A percentile compares a stretch with the other conserved stretches of the same genome.
phyloP scores from a whole-genome alignment of 441 rosid genomes.

The Geranium incanum region DNA sequence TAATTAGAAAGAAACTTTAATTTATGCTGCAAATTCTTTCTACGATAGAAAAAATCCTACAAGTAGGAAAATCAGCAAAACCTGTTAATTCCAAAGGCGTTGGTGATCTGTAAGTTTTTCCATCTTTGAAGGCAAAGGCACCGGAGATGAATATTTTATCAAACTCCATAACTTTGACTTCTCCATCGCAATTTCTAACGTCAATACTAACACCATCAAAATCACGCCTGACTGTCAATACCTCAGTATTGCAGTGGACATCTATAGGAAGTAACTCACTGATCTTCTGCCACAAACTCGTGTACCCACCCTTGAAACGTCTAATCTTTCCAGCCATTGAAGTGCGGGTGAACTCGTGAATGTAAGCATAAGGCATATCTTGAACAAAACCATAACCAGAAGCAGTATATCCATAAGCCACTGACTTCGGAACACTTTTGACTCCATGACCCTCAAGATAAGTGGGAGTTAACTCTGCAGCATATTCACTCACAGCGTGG shows the following conservation, averaged over 20 bases:
- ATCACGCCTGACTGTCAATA: constrained; percentile 34
- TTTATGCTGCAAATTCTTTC: not conserved
- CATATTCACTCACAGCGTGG: constrained; percentile 53
- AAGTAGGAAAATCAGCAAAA: constrained; percentile 20
- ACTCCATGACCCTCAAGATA: constrained; percentile 44
- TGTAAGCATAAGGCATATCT: constrained; percentile 68
- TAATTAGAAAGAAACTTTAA: not conserved
- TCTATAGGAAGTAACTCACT: constrained; percentile 36
- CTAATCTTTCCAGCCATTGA: constrained; percentile 73
- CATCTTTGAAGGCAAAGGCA: constrained; percentile 43
- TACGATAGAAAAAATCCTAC: not conserved
- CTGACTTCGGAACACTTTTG: constrained; percentile 47
- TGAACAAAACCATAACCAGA: constrained; percentile 66
- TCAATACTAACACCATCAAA: constrained; percentile 32
- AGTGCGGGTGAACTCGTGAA: constrained; percentile 66
- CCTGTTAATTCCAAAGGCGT: constrained; percentile 30
- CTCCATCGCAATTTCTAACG: constrained; percentile 30
- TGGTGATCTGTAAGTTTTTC: constrained; percentile 48
- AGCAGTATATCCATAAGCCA: constrained; percentile 69
- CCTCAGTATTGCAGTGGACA: constrained; percentile 41
- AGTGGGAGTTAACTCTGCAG: constrained; percentile 48
- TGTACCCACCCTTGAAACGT: constrained; percentile 57
- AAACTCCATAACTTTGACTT: constrained; percentile 37
- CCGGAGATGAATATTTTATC: constrained; percentile 60
- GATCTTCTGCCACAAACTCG: constrained; percentile 52